Evolutionary conservation across 2,329 filamentous ascomycete genomes (phyloP), one percentile per base, ranked within the genome.

Genomic region (Aspergillus calidoustus): DNA sequence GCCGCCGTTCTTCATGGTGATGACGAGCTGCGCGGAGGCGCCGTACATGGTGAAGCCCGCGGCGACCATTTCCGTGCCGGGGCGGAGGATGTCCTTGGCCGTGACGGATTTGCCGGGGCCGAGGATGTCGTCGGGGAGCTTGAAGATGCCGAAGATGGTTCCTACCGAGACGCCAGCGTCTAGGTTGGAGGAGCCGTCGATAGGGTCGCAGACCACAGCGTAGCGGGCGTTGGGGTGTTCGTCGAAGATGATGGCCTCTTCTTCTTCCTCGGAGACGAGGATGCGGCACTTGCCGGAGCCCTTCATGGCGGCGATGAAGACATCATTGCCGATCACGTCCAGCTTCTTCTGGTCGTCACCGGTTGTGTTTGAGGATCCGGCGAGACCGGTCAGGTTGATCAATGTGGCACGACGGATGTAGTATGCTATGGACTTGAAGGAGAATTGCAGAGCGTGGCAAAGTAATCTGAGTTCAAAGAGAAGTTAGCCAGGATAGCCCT

Each of bases 41-140:
- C 95, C 95, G 81, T 99, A 99, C 95, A 99, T 99, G 80, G 95
- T 99, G 86, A 99, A 99, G n/a, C 95, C 95, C 23, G 92, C 89
- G 41, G 95, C 94, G 22, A 98, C 87, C 68, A 98, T 87, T 80
- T 97, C 93, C 1, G 91, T 94, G 60, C 95, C 95, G 1, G 95
- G 91, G 79, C 89, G 89, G 63, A 98, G 86, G 64, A 99, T 86
- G 77, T 98, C 93, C 73, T 96, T 68, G 41, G 74, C 74, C 17
- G 74, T 72, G 55, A 80, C 92, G 70, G 91, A 89, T 62, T 86
- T 89, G 67, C 72, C 71, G 38, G 73, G 66, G 19, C 72, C 75
- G 31, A 79, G 63, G 15, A 77, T 64, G 66, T 86, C 89, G 15
- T 96, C 92, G 62, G 89, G 86, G 23, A 98, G 87, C 83, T 93